Conservation (phyloP, 768 basidiomycete species). For the Podaxis rugospora region DNA sequence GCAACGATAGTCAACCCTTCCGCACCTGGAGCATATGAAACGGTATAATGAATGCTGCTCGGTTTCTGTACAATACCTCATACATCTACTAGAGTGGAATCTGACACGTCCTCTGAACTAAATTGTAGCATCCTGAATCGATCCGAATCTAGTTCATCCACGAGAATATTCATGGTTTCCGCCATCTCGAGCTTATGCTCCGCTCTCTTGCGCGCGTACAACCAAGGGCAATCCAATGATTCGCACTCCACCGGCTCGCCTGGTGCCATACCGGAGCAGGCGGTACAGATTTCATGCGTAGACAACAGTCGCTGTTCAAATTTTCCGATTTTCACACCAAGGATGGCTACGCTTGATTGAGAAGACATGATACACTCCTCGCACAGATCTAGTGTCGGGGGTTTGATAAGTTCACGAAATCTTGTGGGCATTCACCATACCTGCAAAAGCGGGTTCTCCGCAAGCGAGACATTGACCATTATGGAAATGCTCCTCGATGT, state of each 20-base stretch:
- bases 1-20: conserved; percentile 17
- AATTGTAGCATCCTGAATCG: background rate
- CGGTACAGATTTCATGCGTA: conserved; percentile 67
- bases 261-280: conserved; percentile 56
- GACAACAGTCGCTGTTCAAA: conserved; percentile 51
- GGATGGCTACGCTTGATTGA: conserved; percentile 49
- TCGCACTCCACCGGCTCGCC: conserved; percentile 69
- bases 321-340: conserved; percentile 48
- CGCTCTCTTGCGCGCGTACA: conserved; percentile 66
- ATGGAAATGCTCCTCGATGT: conserved; percentile 75
- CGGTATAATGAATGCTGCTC: conserved; percentile 23
- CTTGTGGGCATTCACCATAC: conserved; percentile 27
- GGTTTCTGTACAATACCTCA: conserved; percentile 4
- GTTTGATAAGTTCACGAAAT: background rate
- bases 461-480: conserved; percentile 71
- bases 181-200: conserved; percentile 36
- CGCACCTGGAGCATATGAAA: conserved; percentile 40
- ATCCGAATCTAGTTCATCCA: conserved; percentile 6
- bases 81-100: conserved; percentile 6
- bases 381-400: conserved; percentile 51
- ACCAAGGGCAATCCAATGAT: conserved; percentile 83
- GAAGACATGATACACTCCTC: conserved; percentile 48
- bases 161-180: conserved; percentile 28
- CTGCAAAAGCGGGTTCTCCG: conserved; percentile 46
- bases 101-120: background rate